Evolutionary conservation across 345 rosid genomes (phyloP), one percentile per base, ranked within the genome.

Genomic region (Sonneratia caseolaris): DNA sequence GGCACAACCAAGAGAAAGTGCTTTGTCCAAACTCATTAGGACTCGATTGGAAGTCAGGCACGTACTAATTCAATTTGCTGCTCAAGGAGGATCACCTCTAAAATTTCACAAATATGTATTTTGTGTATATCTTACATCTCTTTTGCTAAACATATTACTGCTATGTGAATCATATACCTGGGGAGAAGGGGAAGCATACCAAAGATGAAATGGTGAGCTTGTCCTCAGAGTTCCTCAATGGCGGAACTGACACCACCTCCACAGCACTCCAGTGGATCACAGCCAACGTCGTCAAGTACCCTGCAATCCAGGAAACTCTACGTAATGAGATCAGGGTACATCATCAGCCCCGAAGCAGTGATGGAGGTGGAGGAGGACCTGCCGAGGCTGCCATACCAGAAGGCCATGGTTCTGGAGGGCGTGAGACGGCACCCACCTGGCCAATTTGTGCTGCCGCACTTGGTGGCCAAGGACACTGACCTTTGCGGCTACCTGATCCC

Each of bases 11-110:
- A 43, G 49, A 42, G n/a, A 40, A 59, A 32, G 74, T 71, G 42
- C 51, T 71, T 71, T 24, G 9, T 40, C 24, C 66, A 48, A 27
- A 10, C 55, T 71, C 24, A 71, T 70, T 35, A 53, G 65, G 38
- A 65, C 64, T 48, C 72, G 72, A 19, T 36, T 62, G 2, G n/a
- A 13, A 10, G 22, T 35, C 53, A 68, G 66, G 66, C 37, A 35
- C 36, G 66, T 62, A 3, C 37, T 13, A n/a, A 62, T 35, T 62
- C 21, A 62, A 62, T 1, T n/a, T 53, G 14, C 57, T 53, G 57
- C 57, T 53, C 21, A 47, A 9, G 51, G 51, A 47, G 9, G 13
- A 47, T 47, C 51, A 47, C 51, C 5, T 47, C 15, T 53, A 12
- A 19, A 53, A 16, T 53, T 16, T 9, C 51, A 10, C 57, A 48